Evolutionary conservation across 352 stramenopile genomes (phyloP).

Genomic region (Pythium scleroteichum): DNA sequence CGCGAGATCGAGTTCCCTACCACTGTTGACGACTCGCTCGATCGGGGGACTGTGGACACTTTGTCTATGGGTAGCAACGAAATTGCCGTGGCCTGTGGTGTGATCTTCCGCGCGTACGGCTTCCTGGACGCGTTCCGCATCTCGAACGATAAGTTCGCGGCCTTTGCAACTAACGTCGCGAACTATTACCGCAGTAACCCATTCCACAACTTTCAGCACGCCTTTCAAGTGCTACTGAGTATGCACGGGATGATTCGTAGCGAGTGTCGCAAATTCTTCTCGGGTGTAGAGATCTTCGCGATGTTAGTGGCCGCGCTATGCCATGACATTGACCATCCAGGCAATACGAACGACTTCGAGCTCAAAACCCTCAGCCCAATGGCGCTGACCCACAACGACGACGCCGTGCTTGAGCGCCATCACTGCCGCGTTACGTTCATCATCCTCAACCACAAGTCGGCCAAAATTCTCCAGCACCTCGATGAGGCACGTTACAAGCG

Average conservation of each 20-base stretch:
- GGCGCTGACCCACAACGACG: slow-evolving; percentile 84
- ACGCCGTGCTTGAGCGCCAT: slow-evolving; percentile 82
- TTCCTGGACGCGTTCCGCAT: slow-evolving; percentile 44
- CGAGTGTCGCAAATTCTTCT: slow-evolving; percentile 66
- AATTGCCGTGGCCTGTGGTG: slow-evolving; percentile 23
- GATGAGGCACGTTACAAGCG: slow-evolving; percentile 50
- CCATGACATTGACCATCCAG: slow-evolving; percentile 85
- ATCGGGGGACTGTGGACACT: slow-evolving; percentile 59
- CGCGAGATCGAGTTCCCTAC: slow-evolving; percentile 53
- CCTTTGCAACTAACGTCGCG: slow-evolving; percentile 39
- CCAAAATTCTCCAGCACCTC: slow-evolving; percentile 71
- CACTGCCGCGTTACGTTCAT: slow-evolving; percentile 77
- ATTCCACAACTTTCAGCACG: slow-evolving; percentile 85
- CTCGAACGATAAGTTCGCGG: slow-evolving; percentile 33
- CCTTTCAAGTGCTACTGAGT: slow-evolving; percentile 62
- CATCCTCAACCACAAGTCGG: slow-evolving; percentile 72
- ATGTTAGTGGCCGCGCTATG: slow-evolving; percentile 71
- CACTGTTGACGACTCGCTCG: slow-evolving; percentile 42
- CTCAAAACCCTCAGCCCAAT: slow-evolving; percentile 72
- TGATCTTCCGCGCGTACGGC: slow-evolving; percentile 37
- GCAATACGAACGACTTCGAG: slow-evolving; percentile 86
- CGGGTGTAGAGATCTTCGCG: slow-evolving; percentile 65
- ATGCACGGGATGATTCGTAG: slow-evolving; percentile 58
- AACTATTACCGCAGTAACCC: slow-evolving; percentile 76
- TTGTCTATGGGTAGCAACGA: slow-evolving; percentile 22